Evolutionary conservation across 208 protist genomes (phyloP), one percentile per base, ranked within the genome.

Genomic region (Trypanosoma mega): DNA sequence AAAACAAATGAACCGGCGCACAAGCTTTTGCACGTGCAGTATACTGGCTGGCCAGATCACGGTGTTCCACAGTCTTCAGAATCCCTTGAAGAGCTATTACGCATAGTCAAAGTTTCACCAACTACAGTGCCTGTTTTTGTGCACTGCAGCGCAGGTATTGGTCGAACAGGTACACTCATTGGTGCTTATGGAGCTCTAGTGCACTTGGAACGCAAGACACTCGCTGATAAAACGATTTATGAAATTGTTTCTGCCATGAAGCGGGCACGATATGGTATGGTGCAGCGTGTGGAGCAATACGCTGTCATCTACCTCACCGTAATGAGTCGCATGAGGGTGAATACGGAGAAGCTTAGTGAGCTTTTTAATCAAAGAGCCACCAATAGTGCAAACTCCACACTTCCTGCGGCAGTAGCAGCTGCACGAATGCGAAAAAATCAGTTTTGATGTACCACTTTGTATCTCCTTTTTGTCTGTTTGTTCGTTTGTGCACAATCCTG

Each of bases 141-240:
- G 60, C 88, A 94, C 67, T 94, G 88, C 61, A 94, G 88, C 62
- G 88, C 88, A 6, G 88, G 88, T 29, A 84, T 94, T 50, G 88
- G 88, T 8, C 82, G 88, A 34, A 91, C 88, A 9, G 88, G 84
- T 33, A 92, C 88, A 24, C 67, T 94, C 36, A 92, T 94, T 44
- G 88, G 75, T 9, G 75, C 75, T 39, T 94, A 94, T 63, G 74
- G 70, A 0, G 81, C 60, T 3, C 27, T 89, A 12, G 29, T 76
- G 41, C 45, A 78, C 48, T 51, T 80, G 29, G 66, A 76, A 23
- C 45, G 23, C 1, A 72, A 68, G 1, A 47, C 52, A 18, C 44
- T 92, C 23, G 62, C 45, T 9, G 67, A 79, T 45, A 52, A 58
- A 20, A 82, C 65, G 6, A 59, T 91, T 6, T 62, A 44, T 29